Evolutionary conservation across 2,329 filamentous ascomycete genomes (phyloP).

Genomic region (Onygenales sp.): DNA sequence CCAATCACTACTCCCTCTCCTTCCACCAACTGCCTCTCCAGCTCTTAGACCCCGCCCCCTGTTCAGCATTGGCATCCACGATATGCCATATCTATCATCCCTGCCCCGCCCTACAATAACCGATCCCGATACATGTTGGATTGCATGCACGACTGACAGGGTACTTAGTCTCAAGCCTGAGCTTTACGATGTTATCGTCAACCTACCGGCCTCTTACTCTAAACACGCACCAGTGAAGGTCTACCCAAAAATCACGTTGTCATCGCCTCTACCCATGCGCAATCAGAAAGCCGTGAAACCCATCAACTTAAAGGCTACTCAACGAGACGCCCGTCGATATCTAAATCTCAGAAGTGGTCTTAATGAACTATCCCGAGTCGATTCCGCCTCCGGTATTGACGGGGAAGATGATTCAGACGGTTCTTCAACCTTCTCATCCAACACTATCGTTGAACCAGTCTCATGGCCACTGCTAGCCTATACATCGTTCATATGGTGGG

Average conservation of each 20-base stretch:
- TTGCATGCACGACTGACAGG: slow-evolving; percentile 91
- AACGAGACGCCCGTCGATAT: slow-evolving; percentile 79
- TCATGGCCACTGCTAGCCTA: slow-evolving; percentile 54
- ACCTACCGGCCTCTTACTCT: slow-evolving; percentile 58
- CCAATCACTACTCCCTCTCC: slow-evolving; percentile 56
- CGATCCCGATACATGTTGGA: slow-evolving; percentile 57
- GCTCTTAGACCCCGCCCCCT: slow-evolving; percentile 63
- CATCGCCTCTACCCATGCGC: slow-evolving; percentile 47
- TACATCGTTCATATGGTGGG: slow-evolving; percentile 58
- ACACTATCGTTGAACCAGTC: slow-evolving; percentile 44
- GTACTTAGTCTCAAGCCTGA: slow-evolving; percentile 78
- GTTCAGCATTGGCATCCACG: slow-evolving; percentile 90
- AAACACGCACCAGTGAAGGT: slow-evolving; percentile 49
- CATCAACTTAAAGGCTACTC: slow-evolving; percentile 63
- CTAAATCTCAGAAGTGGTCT: slow-evolving; percentile 58
- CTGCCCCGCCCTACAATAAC: slow-evolving; percentile 42
- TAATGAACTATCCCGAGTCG: slow-evolving; percentile 19
- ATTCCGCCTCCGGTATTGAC: slow-evolving; percentile 13
- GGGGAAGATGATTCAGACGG: slow-evolving; percentile 29
- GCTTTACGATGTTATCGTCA: slow-evolving; percentile 83
- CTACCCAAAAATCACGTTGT: slow-evolving; percentile 61
- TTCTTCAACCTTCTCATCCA: slow-evolving; percentile 33
- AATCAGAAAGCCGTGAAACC: slow-evolving; percentile 17
- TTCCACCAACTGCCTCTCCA: slow-evolving; percentile 54
- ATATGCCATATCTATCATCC: slow-evolving; percentile 70